phyloP scores from a whole-genome alignment of 345 rosid genomes.

The Bruguiera gymnorhiza region DNA sequence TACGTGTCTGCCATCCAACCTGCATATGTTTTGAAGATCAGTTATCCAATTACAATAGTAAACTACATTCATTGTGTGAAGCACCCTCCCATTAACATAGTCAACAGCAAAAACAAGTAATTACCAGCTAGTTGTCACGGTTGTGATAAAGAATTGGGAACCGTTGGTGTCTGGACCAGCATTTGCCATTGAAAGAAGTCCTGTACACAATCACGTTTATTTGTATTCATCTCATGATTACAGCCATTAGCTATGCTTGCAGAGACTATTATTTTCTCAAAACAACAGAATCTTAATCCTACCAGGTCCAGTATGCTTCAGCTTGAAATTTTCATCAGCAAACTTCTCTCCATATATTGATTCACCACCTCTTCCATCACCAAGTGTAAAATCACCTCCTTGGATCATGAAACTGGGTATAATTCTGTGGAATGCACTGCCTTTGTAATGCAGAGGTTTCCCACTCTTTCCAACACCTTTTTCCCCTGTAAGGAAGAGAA shows the following conservation, averaged over 20 bases:
- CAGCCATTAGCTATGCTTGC: not conserved
- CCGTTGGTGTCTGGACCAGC: conserved; percentile 92
- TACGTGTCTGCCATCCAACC: conserved; percentile 94
- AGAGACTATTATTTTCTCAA: not conserved
- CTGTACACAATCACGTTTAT: conserved; percentile 27
- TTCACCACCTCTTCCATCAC: conserved; percentile 95
- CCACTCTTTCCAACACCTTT: conserved; percentile 88
- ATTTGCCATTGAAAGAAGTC: conserved; percentile 87
- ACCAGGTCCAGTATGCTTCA: conserved; percentile 98
- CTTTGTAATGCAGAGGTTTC: conserved; percentile 82
- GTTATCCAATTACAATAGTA: too few relatives aligned
- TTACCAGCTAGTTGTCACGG: conserved; percentile 91
- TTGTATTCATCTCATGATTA: conserved; percentile 1
- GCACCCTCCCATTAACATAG: too few relatives aligned
- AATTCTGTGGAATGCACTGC: conserved; percentile 81
- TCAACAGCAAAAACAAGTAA: not conserved
- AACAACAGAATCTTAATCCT: conserved; percentile 8
- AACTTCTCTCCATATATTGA: conserved; percentile 95
- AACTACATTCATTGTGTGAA: too few relatives aligned
- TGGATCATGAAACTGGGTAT: conserved; percentile 96
- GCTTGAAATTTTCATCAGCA: conserved; percentile 89
- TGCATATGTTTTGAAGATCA: conserved; percentile 20
- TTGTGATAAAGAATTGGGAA: conserved; percentile 90
- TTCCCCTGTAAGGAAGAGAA: conserved; percentile 52
- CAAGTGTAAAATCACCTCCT: conserved; percentile 95